These are phyloP conservation scores for Hymenotorrendiella dingleyae DNA, from an alignment of 2,329 filamentous ascomycete genomes.

Conservation along the genomic window DNA sequence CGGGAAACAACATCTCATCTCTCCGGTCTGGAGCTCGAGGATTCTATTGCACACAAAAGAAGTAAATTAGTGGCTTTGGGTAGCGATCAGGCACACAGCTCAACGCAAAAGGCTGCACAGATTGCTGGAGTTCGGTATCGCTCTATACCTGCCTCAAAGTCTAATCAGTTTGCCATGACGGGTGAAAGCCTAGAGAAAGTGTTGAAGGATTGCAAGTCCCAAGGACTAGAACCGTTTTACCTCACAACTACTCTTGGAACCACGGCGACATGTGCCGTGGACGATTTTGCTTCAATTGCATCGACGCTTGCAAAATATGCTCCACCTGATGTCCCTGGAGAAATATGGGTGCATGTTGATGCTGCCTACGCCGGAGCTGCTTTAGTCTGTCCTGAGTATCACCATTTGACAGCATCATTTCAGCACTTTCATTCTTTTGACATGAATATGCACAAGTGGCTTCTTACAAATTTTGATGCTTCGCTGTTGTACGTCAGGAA, in stretches of 20 bases:
- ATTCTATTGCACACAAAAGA: slow-evolving; percentile 60
- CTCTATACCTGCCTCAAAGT: slow-evolving; percentile 56
- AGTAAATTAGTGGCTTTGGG: slow-evolving; percentile 74
- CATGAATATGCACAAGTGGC: slow-evolving; percentile 97
- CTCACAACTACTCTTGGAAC: slow-evolving; percentile 79
- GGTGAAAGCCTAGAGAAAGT: slow-evolving; percentile 54
- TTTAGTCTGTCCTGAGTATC: slow-evolving; percentile 75
- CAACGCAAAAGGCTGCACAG: slow-evolving; percentile 79
- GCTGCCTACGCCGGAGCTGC: slow-evolving; percentile 88
- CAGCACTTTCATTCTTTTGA: slow-evolving; percentile 79
- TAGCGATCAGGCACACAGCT: slow-evolving; percentile 74
- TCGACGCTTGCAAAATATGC: slow-evolving; percentile 31
- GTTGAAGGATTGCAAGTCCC: slow-evolving; percentile 58
- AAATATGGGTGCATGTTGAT: slow-evolving; percentile 89
- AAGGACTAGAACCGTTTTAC: slow-evolving; percentile 79
- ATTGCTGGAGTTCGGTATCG: slow-evolving; percentile 81
- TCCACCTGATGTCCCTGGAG: slow-evolving; percentile 36
- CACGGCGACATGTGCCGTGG: slow-evolving; percentile 81
- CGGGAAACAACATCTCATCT: slow-evolving; percentile 50
- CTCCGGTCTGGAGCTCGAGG: slow-evolving; percentile 55
- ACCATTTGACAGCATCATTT: slow-evolving; percentile 58
- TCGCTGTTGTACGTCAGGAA: slow-evolving; percentile 75
- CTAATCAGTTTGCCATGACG: slow-evolving; percentile 65
- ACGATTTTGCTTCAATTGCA: slow-evolving; percentile 56
- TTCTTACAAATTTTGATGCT: slow-evolving; percentile 86